These are phyloP conservation scores for Aspergillus carbonarius DNA, from an alignment of 2,329 filamentous ascomycete genomes.

Conservation along the genomic window DNA sequence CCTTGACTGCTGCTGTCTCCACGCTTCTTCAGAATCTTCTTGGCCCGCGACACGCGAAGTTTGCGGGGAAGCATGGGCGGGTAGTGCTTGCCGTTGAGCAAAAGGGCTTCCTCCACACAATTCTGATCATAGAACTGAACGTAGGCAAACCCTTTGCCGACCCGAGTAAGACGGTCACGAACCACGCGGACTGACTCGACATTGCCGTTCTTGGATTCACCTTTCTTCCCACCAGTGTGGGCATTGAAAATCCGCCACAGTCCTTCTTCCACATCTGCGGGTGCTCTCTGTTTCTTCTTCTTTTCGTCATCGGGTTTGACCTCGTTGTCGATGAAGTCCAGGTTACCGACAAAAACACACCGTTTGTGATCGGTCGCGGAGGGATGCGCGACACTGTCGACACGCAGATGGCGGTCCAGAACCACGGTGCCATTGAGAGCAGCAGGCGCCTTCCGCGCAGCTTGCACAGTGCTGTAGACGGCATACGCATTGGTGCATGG, in stretches of 20 bases:
- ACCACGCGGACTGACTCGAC: conserved; percentile 94
- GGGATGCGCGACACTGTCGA: conserved; percentile 88
- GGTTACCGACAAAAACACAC: conserved; percentile 94
- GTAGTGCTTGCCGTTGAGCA: conserved; percentile 87
- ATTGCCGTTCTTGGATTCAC: conserved; percentile 61
- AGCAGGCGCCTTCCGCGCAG: conserved; percentile 72
- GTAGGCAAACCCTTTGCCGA: conserved; percentile 96
- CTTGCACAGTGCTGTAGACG: conserved; percentile 74
- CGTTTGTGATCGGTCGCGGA: conserved; percentile 77
- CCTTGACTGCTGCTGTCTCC: conserved; percentile 18
- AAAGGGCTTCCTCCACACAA: conserved; percentile 83
- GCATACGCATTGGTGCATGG: conserved; percentile 93
- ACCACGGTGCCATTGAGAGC: conserved; percentile 81
- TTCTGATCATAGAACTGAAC: conserved; percentile 93
- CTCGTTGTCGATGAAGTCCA: conserved; percentile 94
- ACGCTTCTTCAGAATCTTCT: conserved; percentile 58
- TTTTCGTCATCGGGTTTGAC: conserved; percentile 62
- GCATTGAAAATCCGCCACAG: conserved; percentile 47
- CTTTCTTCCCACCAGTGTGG: conserved; percentile 32
- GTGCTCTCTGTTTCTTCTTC: conserved; percentile 69
- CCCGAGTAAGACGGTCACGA: conserved; percentile 82
- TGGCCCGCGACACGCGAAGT: conserved; percentile 82
- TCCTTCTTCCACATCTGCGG: conserved; percentile 88
- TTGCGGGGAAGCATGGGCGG: conserved; percentile 89
- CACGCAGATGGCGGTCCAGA: conserved; percentile 82